Evolutionary conservation across 129 eudicot species (phyloP), one percentile per base, ranked within the genome.

Genomic region (Ambrosia artemisiifolia): DNA sequence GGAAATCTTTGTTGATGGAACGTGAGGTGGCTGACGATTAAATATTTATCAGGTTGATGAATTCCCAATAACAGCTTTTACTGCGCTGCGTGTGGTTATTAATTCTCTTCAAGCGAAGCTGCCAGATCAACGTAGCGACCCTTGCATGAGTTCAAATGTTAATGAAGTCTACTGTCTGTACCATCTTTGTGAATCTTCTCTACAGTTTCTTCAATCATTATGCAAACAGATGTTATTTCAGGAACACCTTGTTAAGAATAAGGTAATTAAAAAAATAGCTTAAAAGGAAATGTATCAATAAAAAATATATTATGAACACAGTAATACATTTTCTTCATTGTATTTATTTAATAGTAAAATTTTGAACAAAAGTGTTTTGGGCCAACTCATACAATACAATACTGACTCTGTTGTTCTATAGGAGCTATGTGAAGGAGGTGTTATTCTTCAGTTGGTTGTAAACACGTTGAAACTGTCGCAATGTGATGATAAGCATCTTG

Each of bases 161-260:
- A 91, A 83, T 66, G 79, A 74, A 24, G 54, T 85, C 70, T 72
- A 72, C 75, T 78, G 73, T 75, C 86, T 78, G 38, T 83, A 86
- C 81, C 88, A 75, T 75, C 87, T 81, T 54, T 92, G 86, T 70
- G 98, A 92, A 73, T 88, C 86, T 77, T 85, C 98, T 40, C 81
- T 89, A 50, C 91, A 86, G 81, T 88, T 89, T 85, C 88, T 92
- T 51, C 88, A 83, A 18, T 81, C 82, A 62, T 63, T 87, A 43
- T 89, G 88, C 73, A 86, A 92, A 35, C 87, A 83, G 50, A 83
- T 80, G 67, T 60, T 73, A 50, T 87, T 87, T 65, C 84, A 85
- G 5, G 95, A 92, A 54, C 74, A 79, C 68, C 73, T 87, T 17
- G 77, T 89, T 24, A 77, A 77, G 61, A 84, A 89, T 69, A 87